phyloP scores from a whole-genome alignment of 495 filamentous ascomycete species.

The Aspergillus taichungensis region DNA sequence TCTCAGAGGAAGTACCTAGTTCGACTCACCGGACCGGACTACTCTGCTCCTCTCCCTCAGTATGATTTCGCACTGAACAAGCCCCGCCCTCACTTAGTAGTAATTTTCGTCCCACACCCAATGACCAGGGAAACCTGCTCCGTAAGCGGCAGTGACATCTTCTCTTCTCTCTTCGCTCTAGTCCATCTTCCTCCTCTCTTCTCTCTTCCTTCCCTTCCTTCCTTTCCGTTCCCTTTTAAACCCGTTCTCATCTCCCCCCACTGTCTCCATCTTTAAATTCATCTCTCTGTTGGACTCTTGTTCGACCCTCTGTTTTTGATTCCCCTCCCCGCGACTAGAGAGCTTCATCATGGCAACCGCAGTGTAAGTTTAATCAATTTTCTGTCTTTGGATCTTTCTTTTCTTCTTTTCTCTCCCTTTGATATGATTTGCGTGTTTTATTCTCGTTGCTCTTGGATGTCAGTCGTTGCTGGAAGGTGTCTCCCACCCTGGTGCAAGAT shows the following conservation, averaged over 20 bases:
- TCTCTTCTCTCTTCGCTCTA: neutral
- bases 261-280: no score
- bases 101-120: slow-evolving; percentile 22
- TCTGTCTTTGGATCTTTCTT: slow-evolving; percentile 9
- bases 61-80: slow-evolving; percentile 3
- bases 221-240: slow-evolving; percentile 5
- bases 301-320: no score
- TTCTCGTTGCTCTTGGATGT: no score
- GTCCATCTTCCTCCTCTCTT: neutral
- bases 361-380: neutral
- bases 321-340: no score
- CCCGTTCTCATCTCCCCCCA: no score
- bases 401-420: slow-evolving; percentile 10
- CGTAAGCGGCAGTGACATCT: slow-evolving; percentile 27
- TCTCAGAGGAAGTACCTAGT: no score
- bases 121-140: slow-evolving; percentile 37
- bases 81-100: slow-evolving; percentile 12
- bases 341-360: no score
- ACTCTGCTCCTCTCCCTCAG: slow-evolving; percentile 41
- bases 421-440: neutral
- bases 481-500: neutral
- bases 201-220: slow-evolving; percentile 4
- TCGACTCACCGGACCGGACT: slow-evolving; percentile 20
- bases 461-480: no score
- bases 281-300: no score